Evolutionary conservation across 2,329 filamentous ascomycete species (phyloP).

Genomic region (Cyphellophora attinorum): DNA sequence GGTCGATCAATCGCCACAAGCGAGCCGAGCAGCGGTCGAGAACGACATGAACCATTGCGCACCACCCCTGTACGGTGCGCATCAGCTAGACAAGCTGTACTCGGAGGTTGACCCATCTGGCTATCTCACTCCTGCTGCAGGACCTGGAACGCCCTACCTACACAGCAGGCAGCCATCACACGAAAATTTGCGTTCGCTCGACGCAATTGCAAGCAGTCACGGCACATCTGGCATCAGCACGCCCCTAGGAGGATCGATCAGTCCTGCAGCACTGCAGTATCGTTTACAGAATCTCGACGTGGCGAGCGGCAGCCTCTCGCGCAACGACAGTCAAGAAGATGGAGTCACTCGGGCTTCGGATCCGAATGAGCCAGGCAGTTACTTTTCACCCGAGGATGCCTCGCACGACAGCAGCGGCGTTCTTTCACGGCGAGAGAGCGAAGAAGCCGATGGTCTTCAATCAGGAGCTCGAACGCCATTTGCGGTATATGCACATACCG

Average conservation of each 20-base stretch:
- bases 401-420: constrained; percentile 18
- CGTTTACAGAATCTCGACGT: constrained; percentile 49
- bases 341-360: constrained; percentile 10
- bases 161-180: constrained; percentile 62
- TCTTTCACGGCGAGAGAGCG: constrained; percentile 36
- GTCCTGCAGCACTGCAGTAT: constrained; percentile 59
- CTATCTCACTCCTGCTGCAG: constrained; percentile 64
- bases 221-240: background rate
- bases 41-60: constrained; percentile 56
- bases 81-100: constrained; percentile 82
- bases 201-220: constrained; percentile 37
- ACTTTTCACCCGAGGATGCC: constrained; percentile 4
- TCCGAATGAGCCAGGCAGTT: constrained; percentile 6
- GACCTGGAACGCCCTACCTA: constrained; percentile 66
- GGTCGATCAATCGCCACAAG: constrained; percentile 48
- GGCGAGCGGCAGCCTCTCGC: constrained; percentile 1
- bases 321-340: constrained; percentile 4
- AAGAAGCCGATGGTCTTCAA: constrained; percentile 34
- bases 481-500: constrained; percentile 45
- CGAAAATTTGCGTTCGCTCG: constrained; percentile 64
- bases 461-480: constrained; percentile 33
- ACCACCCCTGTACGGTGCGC: constrained; percentile 86
- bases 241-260: constrained; percentile 40
- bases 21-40: constrained; percentile 38
- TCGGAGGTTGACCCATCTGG: constrained; percentile 73